Percentiles rank a stretch among this genome's conserved stretches.
Evolutionary conservation across 73 alveolate genomes (phyloP).

Genomic region (Blepharisma stoltei): DNA sequence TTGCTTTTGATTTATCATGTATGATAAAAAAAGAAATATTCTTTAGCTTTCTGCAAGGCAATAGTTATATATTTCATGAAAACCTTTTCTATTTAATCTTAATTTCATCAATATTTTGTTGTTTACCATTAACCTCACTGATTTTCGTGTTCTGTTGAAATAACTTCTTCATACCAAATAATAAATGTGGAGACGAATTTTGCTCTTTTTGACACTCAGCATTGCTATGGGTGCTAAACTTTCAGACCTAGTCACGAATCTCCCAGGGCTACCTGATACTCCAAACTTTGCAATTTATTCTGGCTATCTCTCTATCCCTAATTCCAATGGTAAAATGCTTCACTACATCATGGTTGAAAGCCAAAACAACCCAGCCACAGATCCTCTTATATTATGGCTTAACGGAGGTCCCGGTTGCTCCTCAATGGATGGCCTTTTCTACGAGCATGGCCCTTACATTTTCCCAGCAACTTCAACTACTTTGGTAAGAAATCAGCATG

Average conservation of each 20-base stretch:
- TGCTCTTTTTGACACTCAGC: background rate
- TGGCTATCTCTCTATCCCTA: background rate
- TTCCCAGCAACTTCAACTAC: slow-evolving; percentile 43
- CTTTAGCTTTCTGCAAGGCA: no score
- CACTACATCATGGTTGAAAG: slow-evolving; percentile 61
- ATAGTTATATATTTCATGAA: no score
- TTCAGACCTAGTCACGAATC: background rate
- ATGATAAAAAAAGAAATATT: no score
- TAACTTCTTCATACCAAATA: background rate
- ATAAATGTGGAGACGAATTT: background rate
- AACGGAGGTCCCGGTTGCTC: slow-evolving; percentile 98
- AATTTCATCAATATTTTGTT: no score
- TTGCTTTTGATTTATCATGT: no score
- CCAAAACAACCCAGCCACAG: slow-evolving; percentile 50
- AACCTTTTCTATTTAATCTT: no score
- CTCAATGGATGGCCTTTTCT: slow-evolving; percentile 75
- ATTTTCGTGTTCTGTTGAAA: no score
- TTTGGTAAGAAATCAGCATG: slow-evolving; percentile 54
- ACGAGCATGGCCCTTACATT: slow-evolving; percentile 88
- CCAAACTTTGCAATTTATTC: slow-evolving; percentile 14
- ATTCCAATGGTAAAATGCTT: slow-evolving; percentile 28
- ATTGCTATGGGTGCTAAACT: background rate
- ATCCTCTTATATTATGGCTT: slow-evolving; percentile 87
- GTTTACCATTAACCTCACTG: no score
- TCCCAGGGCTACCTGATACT: background rate